These are phyloP conservation scores for Neonectria magnoliae DNA, from an alignment of 2,329 filamentous ascomycete species.

Conservation along the genomic window DNA sequence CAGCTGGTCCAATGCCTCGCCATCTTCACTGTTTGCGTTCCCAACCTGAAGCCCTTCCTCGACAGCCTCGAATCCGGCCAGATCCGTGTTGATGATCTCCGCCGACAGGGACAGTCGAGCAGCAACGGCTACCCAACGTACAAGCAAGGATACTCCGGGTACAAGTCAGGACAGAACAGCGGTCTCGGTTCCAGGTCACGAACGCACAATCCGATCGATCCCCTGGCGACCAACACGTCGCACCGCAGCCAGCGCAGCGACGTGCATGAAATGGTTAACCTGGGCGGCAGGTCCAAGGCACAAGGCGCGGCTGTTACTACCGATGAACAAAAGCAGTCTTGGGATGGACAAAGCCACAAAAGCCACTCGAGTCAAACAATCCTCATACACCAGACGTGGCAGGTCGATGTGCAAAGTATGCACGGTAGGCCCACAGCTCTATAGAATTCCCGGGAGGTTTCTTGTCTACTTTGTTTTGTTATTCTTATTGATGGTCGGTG, in stretches of 20 bases:
- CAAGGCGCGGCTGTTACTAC: not conserved
- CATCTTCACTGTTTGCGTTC: constrained; percentile 42
- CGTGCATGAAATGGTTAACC: constrained; percentile 30
- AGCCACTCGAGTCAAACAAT: constrained; percentile 44
- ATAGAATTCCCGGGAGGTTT: not conserved
- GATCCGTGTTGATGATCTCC: constrained; percentile 43
- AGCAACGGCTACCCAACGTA: constrained; percentile 30
- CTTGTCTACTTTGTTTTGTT: not conserved
- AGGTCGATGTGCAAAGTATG: constrained; percentile 40
- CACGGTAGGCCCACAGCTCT: constrained; percentile 2
- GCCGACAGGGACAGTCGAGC: constrained; percentile 39
- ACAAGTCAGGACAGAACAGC: constrained; percentile 34
- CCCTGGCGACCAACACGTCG: constrained; percentile 3
- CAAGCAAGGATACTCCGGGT: constrained; percentile 26
- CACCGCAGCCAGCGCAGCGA: constrained; percentile 26
- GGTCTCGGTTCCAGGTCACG: constrained; percentile 27
- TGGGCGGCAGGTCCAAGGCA: constrained; percentile 9
- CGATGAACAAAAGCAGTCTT: constrained; percentile 19
- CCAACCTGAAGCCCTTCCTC: constrained; percentile 45
- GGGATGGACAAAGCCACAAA: constrained; percentile 37
- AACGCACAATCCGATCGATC: not conserved
- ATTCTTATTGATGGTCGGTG: not conserved
- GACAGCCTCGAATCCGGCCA: constrained; percentile 44
- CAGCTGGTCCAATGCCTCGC: constrained; percentile 43
- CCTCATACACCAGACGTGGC: constrained; percentile 44